Evolutionary conservation across 1,139 yeast species (phyloP).

Genomic region (Yamadazyma dendronema): DNA sequence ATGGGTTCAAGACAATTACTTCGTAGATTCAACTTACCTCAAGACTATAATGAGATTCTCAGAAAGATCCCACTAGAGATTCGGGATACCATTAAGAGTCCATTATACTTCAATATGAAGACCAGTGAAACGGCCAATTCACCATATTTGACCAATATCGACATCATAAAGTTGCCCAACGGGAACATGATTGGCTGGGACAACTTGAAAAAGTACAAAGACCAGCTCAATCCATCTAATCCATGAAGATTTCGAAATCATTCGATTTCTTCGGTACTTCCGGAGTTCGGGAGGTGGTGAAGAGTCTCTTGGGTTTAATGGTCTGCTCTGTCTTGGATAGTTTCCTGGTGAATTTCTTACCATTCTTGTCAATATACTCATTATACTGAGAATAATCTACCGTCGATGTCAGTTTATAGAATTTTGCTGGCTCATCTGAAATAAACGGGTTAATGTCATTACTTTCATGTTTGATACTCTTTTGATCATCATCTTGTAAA

Average conservation of each 20-base stretch:
- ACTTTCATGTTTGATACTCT: neutral
- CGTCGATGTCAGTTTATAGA: constrained; percentile 5
- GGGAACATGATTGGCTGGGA: constrained; percentile 50
- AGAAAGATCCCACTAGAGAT: constrained; percentile 34
- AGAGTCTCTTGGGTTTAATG: constrained; percentile 29
- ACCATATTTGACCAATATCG: constrained; percentile 36
- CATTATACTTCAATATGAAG: constrained; percentile 33
- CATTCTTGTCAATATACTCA: constrained; percentile 26
- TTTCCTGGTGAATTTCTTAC: constrained; percentile 22
- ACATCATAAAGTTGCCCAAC: constrained; percentile 44
- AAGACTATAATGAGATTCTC: constrained; percentile 32
- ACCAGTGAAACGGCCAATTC: constrained; percentile 35
- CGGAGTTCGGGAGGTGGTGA: too few species aligned
- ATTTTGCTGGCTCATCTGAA: constrained; percentile 3
- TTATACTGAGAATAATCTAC: constrained; percentile 24
- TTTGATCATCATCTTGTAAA: constrained; percentile 7
- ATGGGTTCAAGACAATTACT: constrained; percentile 5
- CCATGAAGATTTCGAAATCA: constrained; percentile 18
- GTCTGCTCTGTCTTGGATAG: constrained; percentile 19
- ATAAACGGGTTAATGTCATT: constrained; percentile 16
- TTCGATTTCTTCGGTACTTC: constrained; percentile 3
- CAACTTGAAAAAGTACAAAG: constrained; percentile 36
- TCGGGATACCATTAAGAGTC: constrained; percentile 33
- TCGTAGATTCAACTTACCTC: constrained; percentile 33
- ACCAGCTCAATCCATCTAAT: constrained; percentile 7